Base-by-base conservation (phyloP, 1,284 basidiomycete genomes). In the Papiliotrema fonsecae region DNA sequence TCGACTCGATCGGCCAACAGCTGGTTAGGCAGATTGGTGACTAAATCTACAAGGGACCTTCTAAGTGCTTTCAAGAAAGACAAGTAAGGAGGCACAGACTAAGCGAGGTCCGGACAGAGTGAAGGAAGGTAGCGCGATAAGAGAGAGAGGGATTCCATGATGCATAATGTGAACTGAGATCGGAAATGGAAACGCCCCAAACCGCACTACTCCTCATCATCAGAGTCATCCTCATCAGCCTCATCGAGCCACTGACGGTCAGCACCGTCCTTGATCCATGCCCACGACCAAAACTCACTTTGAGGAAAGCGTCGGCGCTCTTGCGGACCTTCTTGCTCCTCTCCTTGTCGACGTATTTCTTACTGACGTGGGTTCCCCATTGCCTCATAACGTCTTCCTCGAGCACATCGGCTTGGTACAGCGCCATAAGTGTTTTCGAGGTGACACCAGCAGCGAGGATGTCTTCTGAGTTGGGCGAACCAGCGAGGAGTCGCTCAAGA, bases 261-360 rank as follows among this genome's bases (percentile, higher is more conserved):
- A 45, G 49, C 26, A 6, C 31, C 38, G 7, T 22, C 22, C 10
- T 26, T 21, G 36, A 37, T 16, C 10, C 35, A 27, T 6, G 21
- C 4, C 18, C 22, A n/a, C n/a, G 24, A n/a, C 36, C 24, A 2
- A 16, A 25, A 64, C 75, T 47, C 52, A 80, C 79, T 77, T 82
- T 90, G 67, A 99, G 77, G 80, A 98, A 97, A 0, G 93, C 90
- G 68, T 90, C 90, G 57, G 90, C 90, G 21, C 88, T 90, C 78
- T 94, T 92, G 60, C 94, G 81, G 49, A 98, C 92, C 75, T 84
- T 92, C 82, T 97, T 98, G 72, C 86, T 88, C 36, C 81, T 86
- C 25, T 97, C 92, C 77, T 89, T 92, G 76, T 94, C 88, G 50
- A 94, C 90, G 70, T 96, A 97, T 79, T 98, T 97, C 79, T 90